Evolutionary conservation across 306 rosid genomes (phyloP).

Genomic region (Lupinus albus): DNA sequence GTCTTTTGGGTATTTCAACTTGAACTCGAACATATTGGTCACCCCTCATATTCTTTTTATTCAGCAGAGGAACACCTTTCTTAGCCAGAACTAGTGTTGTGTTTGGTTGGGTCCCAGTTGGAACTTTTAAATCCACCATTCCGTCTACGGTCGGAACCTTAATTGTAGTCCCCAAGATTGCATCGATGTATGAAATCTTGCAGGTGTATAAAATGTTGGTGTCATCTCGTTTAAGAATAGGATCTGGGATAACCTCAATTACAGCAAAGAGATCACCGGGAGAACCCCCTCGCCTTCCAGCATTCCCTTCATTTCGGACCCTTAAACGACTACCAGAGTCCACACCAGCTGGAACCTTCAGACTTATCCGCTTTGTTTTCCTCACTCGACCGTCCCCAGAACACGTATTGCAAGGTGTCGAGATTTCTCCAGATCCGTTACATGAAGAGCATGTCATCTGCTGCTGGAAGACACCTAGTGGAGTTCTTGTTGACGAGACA

Average conservation of each 20-base stretch:
- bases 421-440: slow-evolving; percentile 78
- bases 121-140: slow-evolving; percentile 51
- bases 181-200: slow-evolving; percentile 86
- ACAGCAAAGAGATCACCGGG: slow-evolving; percentile 87
- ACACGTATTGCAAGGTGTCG: slow-evolving; percentile 88
- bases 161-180: slow-evolving; percentile 82
- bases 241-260: slow-evolving; percentile 82
- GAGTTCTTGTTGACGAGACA: slow-evolving; percentile 81
- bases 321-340: slow-evolving; percentile 92
- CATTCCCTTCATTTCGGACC: slow-evolving; percentile 89
- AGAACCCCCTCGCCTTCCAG: slow-evolving; percentile 83
- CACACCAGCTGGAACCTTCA: slow-evolving; percentile 93
- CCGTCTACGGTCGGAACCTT: slow-evolving; percentile 95
- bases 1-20: slow-evolving; percentile 87
- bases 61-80: slow-evolving; percentile 88
- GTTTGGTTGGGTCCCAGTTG: slow-evolving; percentile 82
- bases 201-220: slow-evolving; percentile 82
- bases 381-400: slow-evolving; percentile 93
- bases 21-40: slow-evolving; percentile 94
- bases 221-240: slow-evolving; percentile 84
- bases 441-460: slow-evolving; percentile 88
- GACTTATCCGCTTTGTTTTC: slow-evolving; percentile 83
- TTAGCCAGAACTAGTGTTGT: slow-evolving; percentile 93
- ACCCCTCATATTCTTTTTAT: slow-evolving; percentile 85
- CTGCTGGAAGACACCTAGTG: slow-evolving; percentile 94